Percentiles rank a stretch among this genome's conserved stretches.
Conservation (phyloP, 164 flowering plant species). For the Umbilicus rupestris region DNA sequence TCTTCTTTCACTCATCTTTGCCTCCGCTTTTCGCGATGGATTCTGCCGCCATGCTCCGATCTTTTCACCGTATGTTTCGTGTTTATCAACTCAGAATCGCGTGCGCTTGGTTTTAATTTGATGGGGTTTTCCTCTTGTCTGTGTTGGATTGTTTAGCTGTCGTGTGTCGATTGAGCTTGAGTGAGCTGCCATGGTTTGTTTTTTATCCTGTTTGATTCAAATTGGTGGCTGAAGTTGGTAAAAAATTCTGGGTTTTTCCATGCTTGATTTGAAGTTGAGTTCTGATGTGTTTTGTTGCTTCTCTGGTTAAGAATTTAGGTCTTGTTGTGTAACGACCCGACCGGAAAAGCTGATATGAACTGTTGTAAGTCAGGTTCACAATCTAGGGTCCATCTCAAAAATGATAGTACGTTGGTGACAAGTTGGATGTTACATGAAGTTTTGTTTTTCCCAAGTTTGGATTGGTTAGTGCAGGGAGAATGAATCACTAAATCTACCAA, state of each 20-base stretch:
- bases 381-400: no score
- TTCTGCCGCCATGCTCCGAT: constrained; percentile 5
- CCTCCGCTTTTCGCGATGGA: background rate
- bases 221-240: background rate
- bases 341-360: no score
- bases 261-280: background rate
- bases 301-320: no score
- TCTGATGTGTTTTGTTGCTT: background rate
- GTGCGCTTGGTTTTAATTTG: background rate
- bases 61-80: background rate
- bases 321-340: no score
- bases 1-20: background rate
- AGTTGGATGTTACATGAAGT: no score
- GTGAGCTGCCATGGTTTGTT: background rate
- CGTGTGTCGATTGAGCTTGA: background rate
- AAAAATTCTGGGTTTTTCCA: background rate
- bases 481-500: no score
- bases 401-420: no score
- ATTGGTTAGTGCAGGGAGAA: no score
- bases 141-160: background rate
- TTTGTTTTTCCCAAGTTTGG: no score
- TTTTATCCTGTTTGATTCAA: background rate
- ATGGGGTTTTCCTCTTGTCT: background rate
- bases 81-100: no score
- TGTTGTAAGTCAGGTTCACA: no score